Evolutionary conservation across 1,284 basidiomycete species (phyloP), one percentile per base, ranked within the genome.

Genomic region (Mycena sp.): DNA sequence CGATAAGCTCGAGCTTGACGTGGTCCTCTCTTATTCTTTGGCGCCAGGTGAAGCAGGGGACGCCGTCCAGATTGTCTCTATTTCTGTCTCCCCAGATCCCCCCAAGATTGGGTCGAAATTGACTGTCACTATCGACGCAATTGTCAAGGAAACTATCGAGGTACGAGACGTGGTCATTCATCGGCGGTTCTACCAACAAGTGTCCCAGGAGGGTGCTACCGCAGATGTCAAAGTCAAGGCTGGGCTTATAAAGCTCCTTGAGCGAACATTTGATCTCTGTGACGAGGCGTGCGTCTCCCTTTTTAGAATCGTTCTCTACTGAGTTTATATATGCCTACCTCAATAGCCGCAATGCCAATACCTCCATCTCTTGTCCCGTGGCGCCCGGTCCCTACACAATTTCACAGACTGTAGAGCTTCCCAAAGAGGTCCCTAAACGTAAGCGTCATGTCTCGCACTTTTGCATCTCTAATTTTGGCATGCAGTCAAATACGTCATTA

Each of bases 391-490:
- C 80, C 0, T 90, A 98, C 77, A 78, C 73, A 12, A 88, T 98
- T 49, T 78, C 79, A 14, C 94, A 97, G 72, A 93, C 88, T 0
- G 94, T 97, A 56, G 82, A 84, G 16, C 81, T 98, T 12, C 96
- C 96, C 12, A 91, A 85, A 71, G 94, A 98, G 80, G 95, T 98
- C 59, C 96, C 95, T 4, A 84, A 81, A 76, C 94, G 95, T 95
- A 65, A 59, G 50, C 19, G 9, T 63, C 72, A 44, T 21, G 23
- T 29, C 14, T 17, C 16, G 11, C 19, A 16, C 25, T 16, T 6
- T 32, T 38, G 10, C 38, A 43, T 16, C 43, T 21, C 29, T 45
- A 25, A 38, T 10, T 40, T 60, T 60, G 17, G 28, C 35, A 16
- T 51, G 16, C 58, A 96, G 96, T 95, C 77, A 96, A 94, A 76